Evolutionary conservation across 2,329 filamentous ascomycete species (phyloP), one percentile per base, ranked within the genome.

Genomic region (Coniochaeta sp.): DNA sequence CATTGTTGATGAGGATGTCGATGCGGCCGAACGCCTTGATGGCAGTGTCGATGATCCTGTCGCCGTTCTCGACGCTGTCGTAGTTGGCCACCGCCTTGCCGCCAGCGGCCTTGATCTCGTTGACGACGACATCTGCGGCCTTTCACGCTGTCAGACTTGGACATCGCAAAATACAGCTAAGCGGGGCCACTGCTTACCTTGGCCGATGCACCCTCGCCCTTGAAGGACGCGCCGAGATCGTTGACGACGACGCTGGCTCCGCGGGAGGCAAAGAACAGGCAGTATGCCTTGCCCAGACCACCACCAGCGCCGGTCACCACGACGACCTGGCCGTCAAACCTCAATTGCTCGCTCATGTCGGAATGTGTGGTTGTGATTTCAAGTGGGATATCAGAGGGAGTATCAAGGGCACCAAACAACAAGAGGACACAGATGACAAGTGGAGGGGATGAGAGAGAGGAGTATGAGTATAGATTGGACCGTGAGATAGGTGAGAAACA

Each of bases 81-180:
- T 98, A 98, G 84, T 97, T 98, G 76, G 93, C 92, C 57, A 96
- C 93, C 62, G 95, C 95, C 77, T 96, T 96, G 75, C 95, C 95
- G 74, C 95, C 95, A 58, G 88, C 89, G 72, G 87, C 83, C 76
- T 89, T 92, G 76, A 93, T 93, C 78, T 91, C 88, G 68, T 91
- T 79, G 72, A 93, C 89, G 62, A 93, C 89, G 55, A 88, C 83
- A 82, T 96, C 90, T 69, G 90, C 91, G 64, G 89, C 88, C 89
- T 93, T 38, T 47, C 4, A 44, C 30, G 59, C 22, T 55, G 32
- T 30, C 17, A 26, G 19, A 30, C 9, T 24, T n/a, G n/a, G n/a
- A n/a, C n/a, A n/a, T n/a, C n/a, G n/a, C n/a, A n/a, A n/a, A n/a
- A n/a, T n/a, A n/a, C n/a, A n/a, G n/a, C n/a, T n/a, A n/a, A n/a